A percentile compares a stretch with the other conserved stretches of the same genome.
These are phyloP conservation scores for Phialophora tarda DNA, from an alignment of 2,329 filamentous ascomycete genomes.

Conservation along the genomic window DNA sequence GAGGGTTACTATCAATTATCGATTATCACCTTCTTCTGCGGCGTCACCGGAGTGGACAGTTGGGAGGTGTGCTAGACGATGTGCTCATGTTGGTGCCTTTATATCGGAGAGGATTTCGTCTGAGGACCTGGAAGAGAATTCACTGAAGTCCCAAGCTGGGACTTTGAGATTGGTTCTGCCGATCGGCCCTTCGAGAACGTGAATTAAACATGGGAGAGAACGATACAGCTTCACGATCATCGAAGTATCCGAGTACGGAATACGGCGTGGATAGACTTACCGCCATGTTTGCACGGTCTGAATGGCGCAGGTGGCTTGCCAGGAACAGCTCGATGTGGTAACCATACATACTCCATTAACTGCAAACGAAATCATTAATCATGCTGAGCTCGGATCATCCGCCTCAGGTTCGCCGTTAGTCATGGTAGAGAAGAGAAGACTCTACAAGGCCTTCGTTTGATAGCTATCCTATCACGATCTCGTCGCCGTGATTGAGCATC, in stretches of 20 bases:
- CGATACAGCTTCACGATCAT: neutral
- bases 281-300: neutral
- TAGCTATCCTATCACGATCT: slow-evolving; percentile 1
- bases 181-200: neutral
- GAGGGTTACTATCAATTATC: neutral
- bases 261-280: neutral
- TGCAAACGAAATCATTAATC: neutral
- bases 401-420: neutral
- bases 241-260: neutral
- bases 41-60: neutral
- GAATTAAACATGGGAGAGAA: neutral
- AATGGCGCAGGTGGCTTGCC: slow-evolving; percentile 21
- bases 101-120: neutral
- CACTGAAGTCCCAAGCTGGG: neutral
- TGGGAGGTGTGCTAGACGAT: neutral
- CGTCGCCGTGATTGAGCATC: neutral
- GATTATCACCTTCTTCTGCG: neutral
- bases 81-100: neutral
- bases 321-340: slow-evolving; percentile 10
- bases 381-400: neutral
- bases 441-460: neutral
- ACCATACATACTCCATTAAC: neutral
- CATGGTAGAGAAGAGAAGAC: neutral
- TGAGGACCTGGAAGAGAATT: slow-evolving; percentile 8
- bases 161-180: neutral